Base-by-base conservation (phyloP, 2,329 filamentous ascomycete species). In the Aaosphaeria pasadenensis region DNA sequence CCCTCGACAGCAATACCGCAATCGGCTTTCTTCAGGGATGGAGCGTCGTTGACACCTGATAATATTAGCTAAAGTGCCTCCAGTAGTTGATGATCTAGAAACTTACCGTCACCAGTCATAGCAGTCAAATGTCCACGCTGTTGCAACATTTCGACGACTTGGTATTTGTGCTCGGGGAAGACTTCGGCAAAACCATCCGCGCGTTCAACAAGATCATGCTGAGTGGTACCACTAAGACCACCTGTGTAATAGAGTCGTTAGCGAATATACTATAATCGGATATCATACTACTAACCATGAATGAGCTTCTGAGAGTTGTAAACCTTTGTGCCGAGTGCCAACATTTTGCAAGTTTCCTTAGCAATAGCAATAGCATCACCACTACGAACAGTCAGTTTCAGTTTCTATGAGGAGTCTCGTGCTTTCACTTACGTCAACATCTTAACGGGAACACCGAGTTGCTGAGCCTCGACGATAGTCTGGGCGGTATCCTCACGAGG, bases 301-400 rank as follows among this genome's bases (percentile, higher is more conserved):
- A 89, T 88, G 57, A 90, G 81, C 74, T 85, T 86, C 67, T 87
- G 83, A 51, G 86, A 89, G 77, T 89, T 88, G 78, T 89, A 89
- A 57, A 90, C 86, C 78, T 89, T 89, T 69, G 86, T 89, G 60
- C 85, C 85, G 50, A 89, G 82, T 57, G 86, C 85, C 69, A 89
- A 79, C 84, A 89, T 89, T 77, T 88, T 88, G 81, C 86, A 89
- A 58, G 86, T 89, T 74, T 89, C 86, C 77, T 89, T 89, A 50
- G 86, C 86, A 57, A 89, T 89, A 61, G 86, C 86, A 60, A 89
- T 87, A 56, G 86, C 86, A 67, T 89, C 86, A 81, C 86, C 86
- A 74, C 55, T 59, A 35, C 5, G 29, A 7, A 9, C 4, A 6
- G 31, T 42, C 36, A 46, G 44, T 50, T 47, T 47, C 38, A 24